phyloP scores from a whole-genome alignment of 495 filamentous ascomycete species.

The Penicillium argentinense region DNA sequence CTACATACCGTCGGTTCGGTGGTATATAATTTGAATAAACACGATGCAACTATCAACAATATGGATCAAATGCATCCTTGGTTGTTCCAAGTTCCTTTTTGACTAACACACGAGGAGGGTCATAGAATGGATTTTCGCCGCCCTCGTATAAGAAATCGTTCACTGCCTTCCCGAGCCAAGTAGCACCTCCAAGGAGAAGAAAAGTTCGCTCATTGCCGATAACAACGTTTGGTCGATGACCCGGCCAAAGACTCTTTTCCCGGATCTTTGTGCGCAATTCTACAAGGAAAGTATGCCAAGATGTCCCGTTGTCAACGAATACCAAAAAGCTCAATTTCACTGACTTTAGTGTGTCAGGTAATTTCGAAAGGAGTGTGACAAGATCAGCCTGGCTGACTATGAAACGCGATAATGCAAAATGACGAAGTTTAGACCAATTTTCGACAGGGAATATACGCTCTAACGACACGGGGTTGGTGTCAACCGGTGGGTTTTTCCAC shows the following conservation, averaged over 20 bases:
- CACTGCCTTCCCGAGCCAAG: conserved; percentile 7
- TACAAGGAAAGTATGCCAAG: conserved; percentile 4
- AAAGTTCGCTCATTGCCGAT: conserved; percentile 2
- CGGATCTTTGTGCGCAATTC: conserved; percentile 5
- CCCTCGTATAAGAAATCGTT: conserved; percentile 7
- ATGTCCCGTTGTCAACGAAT: neutral
- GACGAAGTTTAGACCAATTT: conserved; percentile 8
- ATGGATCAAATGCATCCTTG: conserved; percentile 12
- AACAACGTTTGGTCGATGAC: conserved; percentile 3
- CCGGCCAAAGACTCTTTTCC: conserved; percentile 7
- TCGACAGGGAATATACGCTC: conserved; percentile 9
- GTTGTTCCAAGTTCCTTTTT: conserved; percentile 1
- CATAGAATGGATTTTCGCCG: conserved; percentile 10
- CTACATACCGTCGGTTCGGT: no score
- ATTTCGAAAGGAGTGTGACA: conserved; percentile 3
- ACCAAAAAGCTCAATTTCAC: conserved; percentile 7
- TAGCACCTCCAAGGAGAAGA: conserved; percentile 2
- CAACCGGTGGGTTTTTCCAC: neutral
- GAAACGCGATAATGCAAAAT: conserved; percentile 9
- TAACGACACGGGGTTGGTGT: neutral
- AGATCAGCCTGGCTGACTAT: conserved; percentile 4
- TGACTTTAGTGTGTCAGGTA: conserved; percentile 8
- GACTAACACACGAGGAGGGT: conserved; percentile 2
- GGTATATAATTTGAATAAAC: no score
- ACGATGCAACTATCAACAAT: conserved; percentile 1